These are phyloP conservation scores for Colletotrichum somersetense DNA, from an alignment of 2,329 filamentous ascomycete species.

Conservation along the genomic window DNA sequence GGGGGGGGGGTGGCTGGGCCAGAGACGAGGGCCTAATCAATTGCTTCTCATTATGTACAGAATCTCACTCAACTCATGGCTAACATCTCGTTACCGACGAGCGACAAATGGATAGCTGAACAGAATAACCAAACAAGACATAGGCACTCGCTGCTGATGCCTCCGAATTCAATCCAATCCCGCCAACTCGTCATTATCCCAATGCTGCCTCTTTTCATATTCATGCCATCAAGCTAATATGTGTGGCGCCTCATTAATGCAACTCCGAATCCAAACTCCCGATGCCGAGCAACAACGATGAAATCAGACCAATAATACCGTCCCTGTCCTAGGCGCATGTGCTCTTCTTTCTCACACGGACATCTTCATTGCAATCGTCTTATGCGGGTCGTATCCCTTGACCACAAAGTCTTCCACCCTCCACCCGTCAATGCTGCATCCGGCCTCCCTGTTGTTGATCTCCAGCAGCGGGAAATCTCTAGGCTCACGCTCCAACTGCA, in stretches of 20 bases:
- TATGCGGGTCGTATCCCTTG: conserved; percentile 90
- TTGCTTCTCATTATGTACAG: background rate
- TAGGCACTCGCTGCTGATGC: too few relatives aligned
- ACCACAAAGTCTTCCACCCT: conserved; percentile 88
- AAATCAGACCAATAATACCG: conserved; percentile 20
- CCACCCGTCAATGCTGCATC: conserved; percentile 90
- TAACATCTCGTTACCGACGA: background rate
- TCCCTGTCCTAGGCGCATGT: conserved; percentile 11
- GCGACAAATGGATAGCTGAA: background rate
- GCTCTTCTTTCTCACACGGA: conserved; percentile 71
- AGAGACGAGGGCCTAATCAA: background rate
- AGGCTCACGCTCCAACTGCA: conserved; percentile 85
- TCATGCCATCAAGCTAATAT: conserved; percentile 27
- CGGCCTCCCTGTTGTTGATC: conserved; percentile 73
- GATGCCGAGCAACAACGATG: conserved; percentile 12
- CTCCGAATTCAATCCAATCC: conserved; percentile 13
- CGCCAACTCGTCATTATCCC: conserved; percentile 10
- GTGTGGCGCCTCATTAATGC: conserved; percentile 37
- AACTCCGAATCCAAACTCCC: conserved; percentile 28
- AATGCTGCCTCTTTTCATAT: conserved; percentile 29
- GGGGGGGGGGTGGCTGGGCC: background rate
- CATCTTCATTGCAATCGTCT: conserved; percentile 98
- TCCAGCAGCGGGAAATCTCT: conserved; percentile 83
- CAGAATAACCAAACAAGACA: background rate
- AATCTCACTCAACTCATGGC: background rate